These are phyloP conservation scores for Hanseniaspora pseudoguilliermondii DNA, from an alignment of 805 yeast genomes.

Conservation along the genomic window DNA sequence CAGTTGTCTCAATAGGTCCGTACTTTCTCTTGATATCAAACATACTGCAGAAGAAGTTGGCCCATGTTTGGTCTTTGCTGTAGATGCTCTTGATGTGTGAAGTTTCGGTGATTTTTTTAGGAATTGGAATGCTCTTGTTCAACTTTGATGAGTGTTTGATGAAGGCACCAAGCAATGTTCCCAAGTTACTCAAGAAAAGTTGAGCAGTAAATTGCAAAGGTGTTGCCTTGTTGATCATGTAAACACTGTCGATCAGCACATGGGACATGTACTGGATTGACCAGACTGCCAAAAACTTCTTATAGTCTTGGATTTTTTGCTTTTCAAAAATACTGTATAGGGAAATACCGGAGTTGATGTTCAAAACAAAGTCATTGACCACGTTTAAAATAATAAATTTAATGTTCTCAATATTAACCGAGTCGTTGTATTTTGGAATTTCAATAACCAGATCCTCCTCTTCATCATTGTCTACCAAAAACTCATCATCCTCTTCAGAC, in stretches of 20 bases:
- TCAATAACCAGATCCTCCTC: constrained; percentile 4
- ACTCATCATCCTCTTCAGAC: background rate
- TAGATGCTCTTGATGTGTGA: background rate
- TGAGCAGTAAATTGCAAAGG: constrained; percentile 2
- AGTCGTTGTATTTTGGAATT: background rate
- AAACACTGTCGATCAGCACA: constrained; percentile 7
- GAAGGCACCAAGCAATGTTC: constrained; percentile 5
- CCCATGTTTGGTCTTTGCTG: background rate
- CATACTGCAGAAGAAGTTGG: background rate
- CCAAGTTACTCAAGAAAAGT: constrained; percentile 3
- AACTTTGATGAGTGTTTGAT: constrained; percentile 1
- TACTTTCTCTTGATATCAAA: background rate
- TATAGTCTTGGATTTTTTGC: background rate
- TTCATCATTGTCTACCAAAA: background rate
- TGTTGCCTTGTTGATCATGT: constrained; percentile 11
- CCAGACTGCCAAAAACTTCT: constrained; percentile 6
- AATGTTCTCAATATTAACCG: background rate
- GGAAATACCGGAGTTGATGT: constrained; percentile 11
- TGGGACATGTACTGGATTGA: constrained; percentile 7
- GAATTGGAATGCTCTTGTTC: background rate
- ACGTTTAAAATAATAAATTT: constrained; percentile 5
- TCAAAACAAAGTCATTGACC: constrained; percentile 7
- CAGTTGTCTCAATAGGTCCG: background rate
- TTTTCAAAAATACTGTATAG: constrained; percentile 9
- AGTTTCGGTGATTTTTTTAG: background rate